These are phyloP conservation scores for Pseudonectria buxi DNA, from an alignment of 2,329 filamentous ascomycete species.

Conservation along the genomic window DNA sequence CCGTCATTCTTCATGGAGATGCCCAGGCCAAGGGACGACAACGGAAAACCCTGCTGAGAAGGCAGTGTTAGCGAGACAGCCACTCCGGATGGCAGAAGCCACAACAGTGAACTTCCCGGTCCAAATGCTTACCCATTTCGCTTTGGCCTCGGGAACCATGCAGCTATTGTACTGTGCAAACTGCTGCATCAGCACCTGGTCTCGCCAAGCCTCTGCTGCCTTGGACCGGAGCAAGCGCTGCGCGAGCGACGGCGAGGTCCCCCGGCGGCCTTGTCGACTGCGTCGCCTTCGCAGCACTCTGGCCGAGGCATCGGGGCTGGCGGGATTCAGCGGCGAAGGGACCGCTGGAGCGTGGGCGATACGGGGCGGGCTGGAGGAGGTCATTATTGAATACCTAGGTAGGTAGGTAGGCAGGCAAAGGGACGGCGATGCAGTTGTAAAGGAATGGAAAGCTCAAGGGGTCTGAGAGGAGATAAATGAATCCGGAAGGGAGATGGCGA, in stretches of 20 bases:
- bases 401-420: no score
- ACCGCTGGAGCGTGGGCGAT: constrained; percentile 16
- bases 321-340: constrained; percentile 24
- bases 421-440: background rate
- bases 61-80: constrained; percentile 3
- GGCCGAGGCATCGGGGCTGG: constrained; percentile 9
- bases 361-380: constrained; percentile 6
- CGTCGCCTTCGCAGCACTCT: constrained; percentile 14
- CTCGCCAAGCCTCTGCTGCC: constrained; percentile 35
- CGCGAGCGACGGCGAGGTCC: constrained; percentile 30
- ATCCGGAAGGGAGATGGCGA: background rate
- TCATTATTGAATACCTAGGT: constrained; percentile 11
- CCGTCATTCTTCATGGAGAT: constrained; percentile 13
- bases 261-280: constrained; percentile 5
- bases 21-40: constrained; percentile 15
- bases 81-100: constrained; percentile 1
- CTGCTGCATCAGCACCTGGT: constrained; percentile 25
- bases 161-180: constrained; percentile 16
- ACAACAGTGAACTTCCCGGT: constrained; percentile 3
- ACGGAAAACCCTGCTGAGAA: constrained; percentile 12
- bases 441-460: background rate
- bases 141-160: background rate
- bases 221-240: constrained; percentile 36
- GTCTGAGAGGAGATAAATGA: constrained; percentile 7
- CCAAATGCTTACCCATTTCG: background rate